These are phyloP conservation scores for Penicillium palitans DNA, from an alignment of 2,329 filamentous ascomycete genomes.

Conservation along the genomic window DNA sequence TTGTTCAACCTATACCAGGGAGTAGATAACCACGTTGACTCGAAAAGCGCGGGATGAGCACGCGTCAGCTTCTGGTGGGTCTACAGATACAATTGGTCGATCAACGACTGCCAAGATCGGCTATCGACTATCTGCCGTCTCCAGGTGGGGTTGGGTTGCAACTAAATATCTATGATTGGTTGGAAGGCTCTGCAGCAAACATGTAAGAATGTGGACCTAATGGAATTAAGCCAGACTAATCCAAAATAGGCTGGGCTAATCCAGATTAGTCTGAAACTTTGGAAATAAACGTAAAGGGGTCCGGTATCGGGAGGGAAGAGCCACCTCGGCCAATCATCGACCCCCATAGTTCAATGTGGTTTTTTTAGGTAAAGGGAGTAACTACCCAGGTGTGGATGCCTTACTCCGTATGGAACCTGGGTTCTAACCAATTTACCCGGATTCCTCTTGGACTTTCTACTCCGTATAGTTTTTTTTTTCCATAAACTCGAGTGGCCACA, in stretches of 20 bases:
- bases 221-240: conserved; percentile 8
- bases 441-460: neutral
- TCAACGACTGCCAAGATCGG: conserved; percentile 37
- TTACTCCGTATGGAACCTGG: neutral
- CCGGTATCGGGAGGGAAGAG: conserved; percentile 24
- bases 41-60: conserved; percentile 29
- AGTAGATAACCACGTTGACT: conserved; percentile 18
- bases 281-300: neutral
- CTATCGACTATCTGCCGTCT: conserved; percentile 44
- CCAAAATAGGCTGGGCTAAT: neutral
- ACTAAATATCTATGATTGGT: neutral
- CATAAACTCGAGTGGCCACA: neutral
- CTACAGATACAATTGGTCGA: conserved; percentile 29
- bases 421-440: neutral
- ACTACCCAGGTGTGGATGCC: neutral
- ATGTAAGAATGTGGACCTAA: conserved; percentile 22
- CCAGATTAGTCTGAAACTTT: neutral
- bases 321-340: conserved; percentile 10
- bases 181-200: conserved; percentile 20
- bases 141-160: conserved; percentile 11
- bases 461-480: neutral
- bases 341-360: neutral
- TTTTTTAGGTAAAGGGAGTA: neutral
- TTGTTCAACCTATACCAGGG: conserved; percentile 1
- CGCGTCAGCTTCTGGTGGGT: conserved; percentile 37